Evolutionary conservation across 306 rosid species (phyloP), one percentile per base, ranked within the genome.

Genomic region (Fragaria ananassa): DNA sequence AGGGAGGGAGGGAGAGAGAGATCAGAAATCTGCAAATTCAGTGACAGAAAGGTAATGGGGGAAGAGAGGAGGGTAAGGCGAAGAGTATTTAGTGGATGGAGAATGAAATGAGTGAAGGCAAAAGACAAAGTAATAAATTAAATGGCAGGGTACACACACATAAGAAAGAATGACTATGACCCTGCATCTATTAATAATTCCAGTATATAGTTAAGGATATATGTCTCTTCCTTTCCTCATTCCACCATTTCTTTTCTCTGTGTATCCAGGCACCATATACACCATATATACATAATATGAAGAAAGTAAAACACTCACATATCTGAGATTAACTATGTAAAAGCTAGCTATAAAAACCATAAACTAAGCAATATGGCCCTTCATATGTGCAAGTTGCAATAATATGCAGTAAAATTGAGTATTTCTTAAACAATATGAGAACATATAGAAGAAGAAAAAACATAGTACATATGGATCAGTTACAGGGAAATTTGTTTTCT

Each of bases 41-140:
- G 86, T 83, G 87, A 83, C 65, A 83, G 84, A 86, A 86, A 87
- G 76, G 77, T 75, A 74, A 71, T 87, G 90, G 84, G 83, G 83
- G 80, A 63, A 72, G 82, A 37, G 83, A 83, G 1, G 42, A 37
- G 41, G 64, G 86, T 69, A 80, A 83, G 83, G 77, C 80, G 77
- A 87, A 72, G 73, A 85, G 81, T 83, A 90, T 84, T 82, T 87
- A 82, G 98, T 94, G 97, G 93, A 90, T 86, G 93, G 91, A 84
- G 96, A 88, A 85, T 92, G 88, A 85, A 31, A 86, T 83, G 88
- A 85, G 87, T 89, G 90, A 91, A 85, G 83, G 92, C 90, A 90
- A 92, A 89, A 92, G 93, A 95, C 96, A 95, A 87, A 87, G 81
- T 86, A 85, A 91, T 90, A 90, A 94, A 94, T 19, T 65, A 62